phyloP scores from a whole-genome alignment of 2,329 filamentous ascomycete species.

The Verticillium nubilum region DNA sequence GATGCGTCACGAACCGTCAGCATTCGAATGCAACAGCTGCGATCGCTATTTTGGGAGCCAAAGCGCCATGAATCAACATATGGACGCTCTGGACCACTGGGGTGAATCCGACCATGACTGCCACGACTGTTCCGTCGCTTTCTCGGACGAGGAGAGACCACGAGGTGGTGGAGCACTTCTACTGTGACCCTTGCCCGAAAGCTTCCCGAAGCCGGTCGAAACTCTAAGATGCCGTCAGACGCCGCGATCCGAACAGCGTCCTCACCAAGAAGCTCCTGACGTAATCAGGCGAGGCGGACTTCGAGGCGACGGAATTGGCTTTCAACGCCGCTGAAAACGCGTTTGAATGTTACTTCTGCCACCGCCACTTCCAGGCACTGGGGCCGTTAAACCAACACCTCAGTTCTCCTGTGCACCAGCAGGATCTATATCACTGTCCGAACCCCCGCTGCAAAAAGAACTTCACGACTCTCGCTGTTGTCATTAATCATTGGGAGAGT shows the following conservation, averaged over 20 bases:
- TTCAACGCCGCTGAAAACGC: background rate
- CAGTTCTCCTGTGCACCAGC: conserved; percentile 19
- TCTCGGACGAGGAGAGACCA: no score
- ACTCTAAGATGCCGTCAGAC: conserved; percentile 38
- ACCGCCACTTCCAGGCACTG: background rate
- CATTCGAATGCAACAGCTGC: no score
- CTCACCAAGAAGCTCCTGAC: conserved; percentile 48
- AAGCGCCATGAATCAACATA: no score
- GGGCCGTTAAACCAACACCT: background rate
- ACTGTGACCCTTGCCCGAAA: conserved; percentile 16
- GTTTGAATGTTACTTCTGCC: conserved; percentile 15
- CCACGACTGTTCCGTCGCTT: no score
- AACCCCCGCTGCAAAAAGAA: conserved; percentile 25
- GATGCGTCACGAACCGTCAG: no score
- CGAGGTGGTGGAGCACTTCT: conserved; percentile 3
- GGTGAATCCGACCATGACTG: no score
- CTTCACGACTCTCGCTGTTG: conserved; percentile 31
- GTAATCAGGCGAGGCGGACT: conserved; percentile 23
- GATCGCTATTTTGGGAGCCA: no score
- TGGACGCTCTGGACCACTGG: no score
- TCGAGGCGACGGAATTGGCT: background rate
- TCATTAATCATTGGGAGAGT: conserved; percentile 39
- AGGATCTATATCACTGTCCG: conserved; percentile 34
- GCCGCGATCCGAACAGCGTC: conserved; percentile 37
- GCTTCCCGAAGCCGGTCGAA: conserved; percentile 41